Conservation (phyloP, 169 alveolate genomes). For the Cyclospora cayetanensis region DNA sequence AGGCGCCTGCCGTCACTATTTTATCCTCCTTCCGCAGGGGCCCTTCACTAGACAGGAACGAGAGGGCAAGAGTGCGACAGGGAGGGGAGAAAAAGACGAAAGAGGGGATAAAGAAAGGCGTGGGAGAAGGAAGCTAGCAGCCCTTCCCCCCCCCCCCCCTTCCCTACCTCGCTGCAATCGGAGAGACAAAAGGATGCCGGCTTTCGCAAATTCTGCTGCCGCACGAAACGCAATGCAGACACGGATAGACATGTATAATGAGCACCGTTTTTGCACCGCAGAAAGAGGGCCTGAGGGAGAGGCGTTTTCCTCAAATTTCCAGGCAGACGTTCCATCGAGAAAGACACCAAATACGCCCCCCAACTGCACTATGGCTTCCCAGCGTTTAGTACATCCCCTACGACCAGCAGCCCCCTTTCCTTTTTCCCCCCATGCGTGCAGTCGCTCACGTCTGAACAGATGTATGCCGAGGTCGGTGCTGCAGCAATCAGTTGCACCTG, state of each 20-base stretch:
- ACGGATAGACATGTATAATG: neutral
- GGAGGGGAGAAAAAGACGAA: neutral
- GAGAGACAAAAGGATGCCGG: conserved; percentile 17
- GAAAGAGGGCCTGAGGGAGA: neutral
- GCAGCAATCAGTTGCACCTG: neutral
- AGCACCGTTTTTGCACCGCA: neutral
- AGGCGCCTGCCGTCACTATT: too few species aligned
- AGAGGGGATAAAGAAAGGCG: neutral
- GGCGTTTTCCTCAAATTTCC: neutral
- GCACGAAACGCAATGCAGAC: neutral
- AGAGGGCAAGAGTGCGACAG: too few species aligned
- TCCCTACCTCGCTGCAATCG: neutral
- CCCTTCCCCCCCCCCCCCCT: too few species aligned
- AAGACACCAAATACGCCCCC: too few species aligned
- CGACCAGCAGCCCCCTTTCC: too few species aligned
- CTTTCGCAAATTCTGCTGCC: neutral
- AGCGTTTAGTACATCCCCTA: too few species aligned
- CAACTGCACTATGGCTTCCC: too few species aligned
- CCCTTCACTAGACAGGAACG: too few species aligned
- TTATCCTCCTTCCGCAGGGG: too few species aligned
- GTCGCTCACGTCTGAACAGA: neutral
- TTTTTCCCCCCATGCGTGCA: too few species aligned
- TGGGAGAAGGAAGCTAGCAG: too few species aligned
- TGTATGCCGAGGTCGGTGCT: neutral
- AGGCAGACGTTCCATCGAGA: too few species aligned